phyloP scores from a whole-genome alignment of 177 flowering plant genomes.

The Telopea speciosissima region DNA sequence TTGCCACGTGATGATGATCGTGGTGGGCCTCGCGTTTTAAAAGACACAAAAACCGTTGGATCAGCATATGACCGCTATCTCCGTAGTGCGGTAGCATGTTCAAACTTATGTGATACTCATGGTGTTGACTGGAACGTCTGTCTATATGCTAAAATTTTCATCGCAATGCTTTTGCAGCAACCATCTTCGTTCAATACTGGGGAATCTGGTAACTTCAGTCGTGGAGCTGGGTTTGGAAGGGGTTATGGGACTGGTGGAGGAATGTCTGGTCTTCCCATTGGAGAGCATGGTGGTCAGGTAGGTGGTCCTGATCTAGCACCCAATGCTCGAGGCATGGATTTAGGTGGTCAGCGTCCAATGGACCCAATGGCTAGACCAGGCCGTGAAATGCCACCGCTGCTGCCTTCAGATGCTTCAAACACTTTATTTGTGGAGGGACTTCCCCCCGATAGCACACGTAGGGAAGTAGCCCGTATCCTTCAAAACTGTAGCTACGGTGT shows the following conservation, averaged over 20 bases:
- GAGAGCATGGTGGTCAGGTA: constrained; percentile 24
- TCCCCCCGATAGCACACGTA: constrained; percentile 45
- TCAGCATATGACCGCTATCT: constrained; percentile 78
- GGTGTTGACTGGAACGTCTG: not conserved
- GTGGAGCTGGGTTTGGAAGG: constrained; percentile 36
- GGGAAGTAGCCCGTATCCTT: constrained; percentile 82
- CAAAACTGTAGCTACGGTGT: not conserved
- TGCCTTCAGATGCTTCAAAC: constrained; percentile 69
- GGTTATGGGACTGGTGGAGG: constrained; percentile 24
- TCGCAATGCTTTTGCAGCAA: constrained; percentile 38
- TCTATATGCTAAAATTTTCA: constrained; percentile 1
- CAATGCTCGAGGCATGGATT: constrained; percentile 36
- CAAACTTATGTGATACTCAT: not conserved
- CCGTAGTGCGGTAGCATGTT: constrained; percentile 38
- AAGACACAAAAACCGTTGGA: constrained; percentile 50
- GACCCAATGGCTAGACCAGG: constrained; percentile 30
- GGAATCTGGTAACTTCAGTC: constrained; percentile 29
- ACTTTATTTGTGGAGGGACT: constrained; percentile 68
- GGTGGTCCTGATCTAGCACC: constrained; percentile 36
- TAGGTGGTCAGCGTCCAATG: constrained; percentile 25
- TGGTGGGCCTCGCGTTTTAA: constrained; percentile 26
- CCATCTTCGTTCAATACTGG: constrained; percentile 34
- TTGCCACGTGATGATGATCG: constrained; percentile 41
- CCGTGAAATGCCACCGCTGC: constrained; percentile 39
- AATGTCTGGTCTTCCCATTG: constrained; percentile 27